phyloP scores from a whole-genome alignment of 2,329 filamentous ascomycete genomes.

The Neofusicoccum cordaticola region DNA sequence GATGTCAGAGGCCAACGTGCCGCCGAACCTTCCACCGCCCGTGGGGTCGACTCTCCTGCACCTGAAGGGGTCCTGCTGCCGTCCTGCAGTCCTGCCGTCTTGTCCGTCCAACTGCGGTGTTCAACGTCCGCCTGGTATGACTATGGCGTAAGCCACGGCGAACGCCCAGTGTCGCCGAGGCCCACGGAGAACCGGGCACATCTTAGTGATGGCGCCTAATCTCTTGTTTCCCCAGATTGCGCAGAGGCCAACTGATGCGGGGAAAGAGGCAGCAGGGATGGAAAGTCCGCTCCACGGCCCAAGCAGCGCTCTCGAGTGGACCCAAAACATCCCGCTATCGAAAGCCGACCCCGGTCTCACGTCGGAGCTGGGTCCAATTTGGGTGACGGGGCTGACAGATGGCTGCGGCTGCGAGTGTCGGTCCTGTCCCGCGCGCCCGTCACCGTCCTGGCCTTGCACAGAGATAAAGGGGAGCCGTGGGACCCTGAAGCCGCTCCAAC shows the following conservation, averaged over 20 bases:
- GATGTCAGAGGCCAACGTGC: not conserved
- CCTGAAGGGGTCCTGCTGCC: not conserved
- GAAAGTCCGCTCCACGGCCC: not conserved
- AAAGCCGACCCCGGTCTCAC: not conserved
- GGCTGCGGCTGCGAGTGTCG: not conserved
- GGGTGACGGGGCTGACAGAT: not conserved
- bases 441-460: not conserved
- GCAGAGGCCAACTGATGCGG: not conserved
- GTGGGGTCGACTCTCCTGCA: not conserved
- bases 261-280: not conserved
- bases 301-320: not conserved
- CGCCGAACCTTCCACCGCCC: not conserved
- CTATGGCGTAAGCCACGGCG: not conserved
- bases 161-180: not conserved
- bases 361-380: not conserved
- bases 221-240: constrained; percentile 2
- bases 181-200: not conserved
- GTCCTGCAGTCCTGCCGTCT: not conserved
- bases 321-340: not conserved
- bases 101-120: not conserved
- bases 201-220: not conserved
- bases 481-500: not conserved
- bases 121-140: not conserved
- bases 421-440: not conserved
- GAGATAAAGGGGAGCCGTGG: not conserved